Conservation (phyloP, 352 stramenopile species). For the Achlya hypogyna region DNA sequence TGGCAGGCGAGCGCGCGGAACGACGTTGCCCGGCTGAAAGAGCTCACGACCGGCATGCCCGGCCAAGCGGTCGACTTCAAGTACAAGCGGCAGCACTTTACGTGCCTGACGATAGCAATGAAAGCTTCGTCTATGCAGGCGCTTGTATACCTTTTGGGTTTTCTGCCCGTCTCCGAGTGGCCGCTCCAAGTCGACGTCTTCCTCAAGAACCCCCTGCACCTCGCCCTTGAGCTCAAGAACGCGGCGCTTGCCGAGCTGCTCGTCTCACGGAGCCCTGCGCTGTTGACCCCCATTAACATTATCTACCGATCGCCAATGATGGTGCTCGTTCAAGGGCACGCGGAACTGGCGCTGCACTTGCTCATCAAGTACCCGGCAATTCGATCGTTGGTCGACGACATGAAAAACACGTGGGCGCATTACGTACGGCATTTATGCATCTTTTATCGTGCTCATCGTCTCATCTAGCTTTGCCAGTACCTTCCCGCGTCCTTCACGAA, state of each 20-base stretch:
- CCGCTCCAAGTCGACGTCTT: neutral
- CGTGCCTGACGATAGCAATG: neutral
- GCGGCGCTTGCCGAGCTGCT: neutral
- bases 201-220: neutral
- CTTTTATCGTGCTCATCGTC: neutral
- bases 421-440: neutral
- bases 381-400: neutral
- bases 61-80: neutral
- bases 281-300: neutral
- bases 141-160: neutral
- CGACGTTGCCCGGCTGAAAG: neutral
- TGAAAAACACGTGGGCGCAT: neutral
- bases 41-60: no score
- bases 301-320: neutral
- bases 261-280: neutral
- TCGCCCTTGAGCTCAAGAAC: neutral
- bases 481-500: neutral
- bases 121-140: neutral
- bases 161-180: neutral
- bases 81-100: neutral
- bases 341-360: neutral
- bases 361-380: neutral
- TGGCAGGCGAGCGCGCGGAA: neutral
- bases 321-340: neutral
- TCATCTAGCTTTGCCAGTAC: neutral